phyloP scores from a whole-genome alignment of 179 eudicot species.

The Silene vulgaris region DNA sequence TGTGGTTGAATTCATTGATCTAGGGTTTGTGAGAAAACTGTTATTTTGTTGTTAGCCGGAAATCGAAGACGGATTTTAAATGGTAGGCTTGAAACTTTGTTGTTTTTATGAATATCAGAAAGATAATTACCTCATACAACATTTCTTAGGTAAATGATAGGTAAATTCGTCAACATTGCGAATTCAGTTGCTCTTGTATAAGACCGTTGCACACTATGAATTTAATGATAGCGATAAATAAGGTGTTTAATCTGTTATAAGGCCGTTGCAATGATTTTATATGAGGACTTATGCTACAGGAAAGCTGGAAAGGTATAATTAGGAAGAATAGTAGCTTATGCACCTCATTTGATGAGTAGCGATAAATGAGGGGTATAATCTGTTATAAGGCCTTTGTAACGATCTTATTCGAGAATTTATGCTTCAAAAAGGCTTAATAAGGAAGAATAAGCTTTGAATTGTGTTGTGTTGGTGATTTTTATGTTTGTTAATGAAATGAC shows the following conservation, averaged over 20 bases:
- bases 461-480: neutral
- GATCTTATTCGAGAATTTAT: neutral
- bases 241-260: too few species aligned
- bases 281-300: too few species aligned
- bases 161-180: neutral
- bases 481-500: neutral
- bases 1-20: slow-evolving; percentile 1
- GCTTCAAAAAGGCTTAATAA: neutral
- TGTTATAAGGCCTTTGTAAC: neutral
- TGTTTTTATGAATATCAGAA: neutral
- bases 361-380: neutral
- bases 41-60: neutral
- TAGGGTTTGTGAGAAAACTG: slow-evolving; percentile 10
- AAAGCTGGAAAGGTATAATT: too few species aligned
- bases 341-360: neutral
- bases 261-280: too few species aligned
- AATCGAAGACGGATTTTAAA: slow-evolving; percentile 4
- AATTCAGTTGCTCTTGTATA: neutral
- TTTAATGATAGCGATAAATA: too few species aligned
- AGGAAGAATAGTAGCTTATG: neutral
- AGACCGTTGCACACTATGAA: too few species aligned
- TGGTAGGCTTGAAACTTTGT: slow-evolving; percentile 17
- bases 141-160: neutral
- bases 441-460: neutral
- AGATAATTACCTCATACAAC: neutral